Evolutionary conservation across 2,329 filamentous ascomycete species (phyloP).

Genomic region (Cercospora nicotianae): DNA sequence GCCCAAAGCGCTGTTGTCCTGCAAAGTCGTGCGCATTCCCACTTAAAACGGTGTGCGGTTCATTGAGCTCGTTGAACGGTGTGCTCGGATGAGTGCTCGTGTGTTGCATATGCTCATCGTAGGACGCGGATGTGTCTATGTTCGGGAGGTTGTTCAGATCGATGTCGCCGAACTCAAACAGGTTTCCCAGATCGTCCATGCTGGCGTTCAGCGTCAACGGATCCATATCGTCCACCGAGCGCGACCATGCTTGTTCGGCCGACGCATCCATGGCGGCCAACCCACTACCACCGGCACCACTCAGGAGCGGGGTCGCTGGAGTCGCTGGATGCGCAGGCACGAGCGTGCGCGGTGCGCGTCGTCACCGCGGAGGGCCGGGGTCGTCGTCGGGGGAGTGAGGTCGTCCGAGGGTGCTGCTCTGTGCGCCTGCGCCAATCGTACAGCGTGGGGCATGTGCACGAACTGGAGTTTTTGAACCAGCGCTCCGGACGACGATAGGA

Average conservation of each 20-base stretch:
- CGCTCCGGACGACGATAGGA: not conserved
- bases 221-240: slow-evolving; percentile 42
- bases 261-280: slow-evolving; percentile 31
- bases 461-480: not conserved
- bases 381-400: not conserved
- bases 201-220: slow-evolving; percentile 29
- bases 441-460: not conserved
- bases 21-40: slow-evolving; percentile 38
- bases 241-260: slow-evolving; percentile 41
- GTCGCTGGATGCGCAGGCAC: not conserved
- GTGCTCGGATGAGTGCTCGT: slow-evolving; percentile 33
- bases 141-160: slow-evolving; percentile 35
- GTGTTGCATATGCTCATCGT: slow-evolving; percentile 30
- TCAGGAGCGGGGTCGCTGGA: not conserved
- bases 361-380: not conserved
- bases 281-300: not conserved
- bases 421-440: not conserved
- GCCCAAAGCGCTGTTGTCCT: slow-evolving; percentile 30
- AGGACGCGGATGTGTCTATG: slow-evolving; percentile 25
- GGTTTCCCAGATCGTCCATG: slow-evolving; percentile 47
- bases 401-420: not conserved
- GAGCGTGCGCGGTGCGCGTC: not conserved
- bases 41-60: slow-evolving; percentile 25
- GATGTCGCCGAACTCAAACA: slow-evolving; percentile 45
- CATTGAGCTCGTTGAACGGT: slow-evolving; percentile 34